These are phyloP conservation scores for Phyllosticta citribraziliensis DNA, from an alignment of 2,329 filamentous ascomycete species.

Conservation along the genomic window DNA sequence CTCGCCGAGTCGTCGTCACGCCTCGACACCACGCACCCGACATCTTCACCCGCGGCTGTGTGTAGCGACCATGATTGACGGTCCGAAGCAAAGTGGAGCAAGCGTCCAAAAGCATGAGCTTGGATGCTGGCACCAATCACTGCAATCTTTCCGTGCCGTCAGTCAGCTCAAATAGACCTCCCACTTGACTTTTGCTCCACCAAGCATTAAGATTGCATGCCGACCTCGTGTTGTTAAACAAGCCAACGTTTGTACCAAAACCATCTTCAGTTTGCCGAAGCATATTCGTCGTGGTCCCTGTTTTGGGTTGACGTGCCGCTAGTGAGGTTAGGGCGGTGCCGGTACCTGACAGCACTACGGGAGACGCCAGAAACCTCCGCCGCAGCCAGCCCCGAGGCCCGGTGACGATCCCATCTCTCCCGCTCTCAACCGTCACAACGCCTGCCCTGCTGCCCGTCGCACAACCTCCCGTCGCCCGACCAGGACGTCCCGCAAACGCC, in stretches of 20 bases:
- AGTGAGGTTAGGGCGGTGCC: too few species aligned
- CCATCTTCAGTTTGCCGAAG: too few species aligned
- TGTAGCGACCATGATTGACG: conserved; percentile 3
- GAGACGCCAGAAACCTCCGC: conserved; percentile 8
- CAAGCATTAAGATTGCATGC: too few species aligned
- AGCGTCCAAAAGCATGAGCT: background rate
- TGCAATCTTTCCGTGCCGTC: background rate
- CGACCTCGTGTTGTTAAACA: too few species aligned
- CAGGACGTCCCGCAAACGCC: background rate
- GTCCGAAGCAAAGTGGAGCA: conserved; percentile 8
- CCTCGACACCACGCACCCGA: background rate
- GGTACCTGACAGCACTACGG: background rate
- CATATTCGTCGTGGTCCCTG: too few species aligned
- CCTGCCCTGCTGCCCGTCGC: background rate
- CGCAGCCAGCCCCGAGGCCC: background rate
- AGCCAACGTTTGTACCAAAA: too few species aligned
- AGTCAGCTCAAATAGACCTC: too few species aligned
- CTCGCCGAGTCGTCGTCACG: background rate
- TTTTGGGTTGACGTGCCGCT: background rate
- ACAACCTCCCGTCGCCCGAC: background rate
- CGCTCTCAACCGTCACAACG: background rate
- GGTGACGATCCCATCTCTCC: background rate
- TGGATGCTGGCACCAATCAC: background rate
- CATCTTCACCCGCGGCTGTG: background rate
- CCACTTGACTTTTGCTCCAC: too few species aligned